Percentiles rank a stretch among this genome's conserved stretches.
phyloP scores from a whole-genome alignment of 1,284 basidiomycete genomes.

The Flammula alnicola region DNA sequence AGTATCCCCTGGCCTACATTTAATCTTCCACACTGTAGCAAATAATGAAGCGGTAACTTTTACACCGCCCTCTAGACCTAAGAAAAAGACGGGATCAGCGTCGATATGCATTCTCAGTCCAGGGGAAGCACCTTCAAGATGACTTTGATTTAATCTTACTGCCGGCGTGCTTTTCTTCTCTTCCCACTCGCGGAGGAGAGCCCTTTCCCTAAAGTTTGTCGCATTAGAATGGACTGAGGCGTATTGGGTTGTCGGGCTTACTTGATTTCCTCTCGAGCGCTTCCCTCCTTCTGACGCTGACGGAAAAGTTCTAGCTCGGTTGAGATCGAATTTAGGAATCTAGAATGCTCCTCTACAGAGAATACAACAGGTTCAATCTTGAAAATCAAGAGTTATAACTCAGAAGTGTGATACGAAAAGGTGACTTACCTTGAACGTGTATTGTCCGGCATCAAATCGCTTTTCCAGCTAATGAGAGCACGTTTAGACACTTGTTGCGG shows the following conservation, averaged over 20 bases:
- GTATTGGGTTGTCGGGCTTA: constrained; percentile 23
- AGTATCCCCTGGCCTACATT: constrained; percentile 43
- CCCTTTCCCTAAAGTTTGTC: constrained; percentile 12
- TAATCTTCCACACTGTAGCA: constrained; percentile 64
- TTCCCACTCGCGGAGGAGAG: too few species aligned
- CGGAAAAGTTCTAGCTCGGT: constrained; percentile 51
- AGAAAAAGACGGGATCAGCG: too few species aligned
- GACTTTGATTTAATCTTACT: too few species aligned
- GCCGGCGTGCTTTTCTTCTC: too few species aligned
- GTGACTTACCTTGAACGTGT: constrained; percentile 53
- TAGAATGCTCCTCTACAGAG: constrained; percentile 56
- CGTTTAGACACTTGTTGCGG: not conserved
- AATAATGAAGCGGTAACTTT: constrained; percentile 50
- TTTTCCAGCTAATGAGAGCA: constrained; percentile 53
- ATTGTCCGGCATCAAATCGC: constrained; percentile 65
- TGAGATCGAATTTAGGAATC: constrained; percentile 47
- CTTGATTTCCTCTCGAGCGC: constrained; percentile 44
- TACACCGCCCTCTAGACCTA: constrained; percentile 5
- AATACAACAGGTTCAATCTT: constrained; percentile 56
- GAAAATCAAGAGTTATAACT: not conserved
- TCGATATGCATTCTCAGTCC: too few species aligned
- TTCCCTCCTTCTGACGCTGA: constrained; percentile 39
- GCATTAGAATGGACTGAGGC: not conserved
- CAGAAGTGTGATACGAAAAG: constrained; percentile 3
- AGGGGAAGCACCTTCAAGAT: too few species aligned